phyloP scores from a whole-genome alignment of 306 rosid genomes.

The Begonia masoniana region DNA sequence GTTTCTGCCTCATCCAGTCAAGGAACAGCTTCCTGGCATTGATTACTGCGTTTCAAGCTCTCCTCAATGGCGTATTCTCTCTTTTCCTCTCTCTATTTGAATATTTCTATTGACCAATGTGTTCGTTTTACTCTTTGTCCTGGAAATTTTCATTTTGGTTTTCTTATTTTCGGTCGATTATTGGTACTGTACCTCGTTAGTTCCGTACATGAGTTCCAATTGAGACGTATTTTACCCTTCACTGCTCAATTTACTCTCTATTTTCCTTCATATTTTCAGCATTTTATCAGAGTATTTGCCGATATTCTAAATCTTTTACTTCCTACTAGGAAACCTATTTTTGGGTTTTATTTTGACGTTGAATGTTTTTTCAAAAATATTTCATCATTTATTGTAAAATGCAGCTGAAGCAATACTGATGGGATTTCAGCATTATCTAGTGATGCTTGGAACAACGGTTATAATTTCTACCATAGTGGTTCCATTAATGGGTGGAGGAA shows the following conservation, averaged over 20 bases:
- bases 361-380: not conserved
- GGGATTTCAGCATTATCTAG: constrained; percentile 75
- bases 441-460: constrained; percentile 66
- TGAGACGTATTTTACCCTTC: not conserved
- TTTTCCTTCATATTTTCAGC: not conserved
- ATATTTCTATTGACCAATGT: not conserved
- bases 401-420: constrained; percentile 63
- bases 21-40: constrained; percentile 77
- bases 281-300: not conserved
- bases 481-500: constrained; percentile 85
- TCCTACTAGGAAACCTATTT: not conserved
- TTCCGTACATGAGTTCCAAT: not conserved
- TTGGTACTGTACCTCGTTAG: not conserved
- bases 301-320: not conserved
- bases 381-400: too few species aligned
- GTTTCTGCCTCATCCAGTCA: constrained; percentile 58
- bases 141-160: not conserved
- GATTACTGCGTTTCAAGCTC: constrained; percentile 60
- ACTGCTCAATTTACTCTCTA: constrained; percentile 1
- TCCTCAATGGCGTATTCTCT: constrained; percentile 59
- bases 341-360: not conserved
- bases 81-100: not conserved
- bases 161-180: not conserved
- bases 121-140: not conserved
- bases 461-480: constrained; percentile 45